Evolutionary conservation across 2,329 filamentous ascomycete species (phyloP).

Genomic region (Aspergillus brasiliensis): DNA sequence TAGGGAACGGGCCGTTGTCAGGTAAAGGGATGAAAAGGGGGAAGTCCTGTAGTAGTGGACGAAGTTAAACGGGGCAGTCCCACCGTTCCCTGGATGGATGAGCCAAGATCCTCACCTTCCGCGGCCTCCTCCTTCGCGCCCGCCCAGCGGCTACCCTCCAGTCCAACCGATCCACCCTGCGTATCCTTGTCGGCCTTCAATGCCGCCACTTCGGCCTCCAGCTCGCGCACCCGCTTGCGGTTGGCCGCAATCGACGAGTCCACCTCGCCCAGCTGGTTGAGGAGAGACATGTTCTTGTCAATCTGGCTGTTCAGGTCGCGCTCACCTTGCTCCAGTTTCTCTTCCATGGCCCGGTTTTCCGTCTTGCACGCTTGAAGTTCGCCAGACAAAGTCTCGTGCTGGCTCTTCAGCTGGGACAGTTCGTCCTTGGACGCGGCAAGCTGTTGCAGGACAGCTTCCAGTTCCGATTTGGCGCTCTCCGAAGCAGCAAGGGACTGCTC

Average conservation of each 20-base stretch:
- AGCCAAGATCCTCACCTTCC: slow-evolving; percentile 52
- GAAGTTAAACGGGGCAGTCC: slow-evolving; percentile 42
- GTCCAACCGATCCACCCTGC: slow-evolving; percentile 33
- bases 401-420: slow-evolving; percentile 32
- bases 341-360: slow-evolving; percentile 35
- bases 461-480: slow-evolving; percentile 69
- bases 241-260: slow-evolving; percentile 38
- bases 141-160: slow-evolving; percentile 48
- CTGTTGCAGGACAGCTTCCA: slow-evolving; percentile 64
- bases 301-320: slow-evolving; percentile 43
- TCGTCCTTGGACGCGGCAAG: slow-evolving; percentile 39
- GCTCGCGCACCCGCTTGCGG: slow-evolving; percentile 41
- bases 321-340: slow-evolving; percentile 37
- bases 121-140: slow-evolving; percentile 35
- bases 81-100: slow-evolving; percentile 53
- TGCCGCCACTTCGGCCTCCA: slow-evolving; percentile 42
- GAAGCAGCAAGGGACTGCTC: slow-evolving; percentile 79
- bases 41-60: slow-evolving; percentile 17
- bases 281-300: slow-evolving; percentile 44
- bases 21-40: slow-evolving; percentile 33
- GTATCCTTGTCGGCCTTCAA: slow-evolving; percentile 37
- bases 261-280: slow-evolving; percentile 43
- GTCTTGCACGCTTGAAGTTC: slow-evolving; percentile 36
- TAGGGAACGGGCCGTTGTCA: slow-evolving; percentile 28
- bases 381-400: slow-evolving; percentile 31